Evolutionary conservation across 169 alveolate genomes (phyloP), one percentile per base, ranked within the genome.

Genomic region (Cryptosporidium tyzzeri): DNA sequence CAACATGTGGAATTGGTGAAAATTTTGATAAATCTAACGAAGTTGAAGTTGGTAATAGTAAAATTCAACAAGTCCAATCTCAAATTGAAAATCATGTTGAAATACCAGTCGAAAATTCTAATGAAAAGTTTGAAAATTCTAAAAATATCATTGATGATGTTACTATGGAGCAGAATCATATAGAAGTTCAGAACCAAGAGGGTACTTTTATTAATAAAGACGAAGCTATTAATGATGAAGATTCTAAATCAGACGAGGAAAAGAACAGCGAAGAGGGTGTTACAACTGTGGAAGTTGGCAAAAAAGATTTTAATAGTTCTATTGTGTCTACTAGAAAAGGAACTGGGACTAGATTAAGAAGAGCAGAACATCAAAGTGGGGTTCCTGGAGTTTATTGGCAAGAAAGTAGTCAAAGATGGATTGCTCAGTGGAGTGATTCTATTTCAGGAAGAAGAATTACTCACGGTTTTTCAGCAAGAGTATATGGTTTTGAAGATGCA

Each of bases 301-400:
- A 39, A 55, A 55, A 55, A 9, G 67, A 55, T 2, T 55, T 55
- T 10, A 55, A 55, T 55, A n/a, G 35, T 26, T 23, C 29, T n/a
- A 55, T 55, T 0, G 67, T 55, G 12, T 23, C 67, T 3, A 55
- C 67, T 55, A 55, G 41, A 70, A 70, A 70, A 29, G 84, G 65
- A 44, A 70, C 65, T 16, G 59, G 67, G 0, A 65, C 55, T 6
- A 80, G 89, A 41, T 16, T 70, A 21, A 80, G 89, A 65, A 80
- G 65, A 62, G 73, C 89, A 9, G 89, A 80, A 41, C 89, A 80
- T 26, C 89, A 80, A 48, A 80, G 89, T 29, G 89, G 89, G 37
- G 89, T 80, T 23, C 89, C 89, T n/a, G 89, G 89, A 39, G 89
- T 80, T 39, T 80, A 80, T 45, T 80, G 89, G 89, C 89, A 80